Evolutionary conservation across 2,329 filamentous ascomycete species (phyloP), one percentile per base, ranked within the genome.

Genomic region (Claviceps monticola): DNA sequence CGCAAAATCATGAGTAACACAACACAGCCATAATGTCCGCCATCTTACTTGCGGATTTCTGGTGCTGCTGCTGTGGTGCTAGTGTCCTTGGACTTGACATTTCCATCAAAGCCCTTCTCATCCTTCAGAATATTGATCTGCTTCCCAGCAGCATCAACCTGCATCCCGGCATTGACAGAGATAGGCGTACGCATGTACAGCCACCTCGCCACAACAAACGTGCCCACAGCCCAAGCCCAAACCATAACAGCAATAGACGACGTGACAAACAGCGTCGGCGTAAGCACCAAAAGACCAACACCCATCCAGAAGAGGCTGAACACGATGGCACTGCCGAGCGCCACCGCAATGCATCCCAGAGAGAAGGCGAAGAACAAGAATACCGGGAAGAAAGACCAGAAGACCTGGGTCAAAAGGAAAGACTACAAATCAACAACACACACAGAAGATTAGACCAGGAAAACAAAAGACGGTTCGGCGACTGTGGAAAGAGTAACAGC

Each of bases 221-320:
- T 76, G 14, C 73, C 76, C 8, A 84, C 68, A 7, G 75, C 80
- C 80, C 82, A 86, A 17, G 78, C 66, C 79, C 86, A 91, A 55
- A 84, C 66, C 54, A 83, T 74, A 1, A 81, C 68, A 5, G 79
- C 84, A 21, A 81, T 64, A 47, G 74, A 74, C 13, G 76, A 79
- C 2, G 83, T 82, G 55, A 87, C 64, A 64, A 86, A 77, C 39
- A 91, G 68, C 0, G 80, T 76, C 1, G 86, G 86, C 0, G 87
- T 68, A 16, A 93, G 74, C 42, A 90, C 62, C 47, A 87, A 63
- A 11, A 86, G 69, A 2, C 83, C 84, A 45, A 87, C 64, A 49
- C 81, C 79, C 50, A 81, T 74, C 72, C 80, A 83, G 69, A 85
- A 82, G 47, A 85, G 72, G 1, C 78, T 76, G 69, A 87, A 86